Conservation (phyloP, 148 eudicot species). For the Suaeda aralocaspica region DNA sequence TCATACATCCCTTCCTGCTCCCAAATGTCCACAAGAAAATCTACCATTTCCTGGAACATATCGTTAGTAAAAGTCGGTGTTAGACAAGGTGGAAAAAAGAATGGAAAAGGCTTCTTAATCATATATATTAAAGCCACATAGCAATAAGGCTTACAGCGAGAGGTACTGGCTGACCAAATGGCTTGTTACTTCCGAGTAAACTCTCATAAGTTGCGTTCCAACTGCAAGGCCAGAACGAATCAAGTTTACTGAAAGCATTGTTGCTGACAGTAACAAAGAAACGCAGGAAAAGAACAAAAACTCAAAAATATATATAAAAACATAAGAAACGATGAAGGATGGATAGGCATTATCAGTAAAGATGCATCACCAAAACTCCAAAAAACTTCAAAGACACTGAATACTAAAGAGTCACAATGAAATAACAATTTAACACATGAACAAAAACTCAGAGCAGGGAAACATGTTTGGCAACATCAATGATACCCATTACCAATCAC, state of each 20-base stretch:
- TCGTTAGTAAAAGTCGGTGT: background rate
- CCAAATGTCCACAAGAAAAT: conserved; percentile 82
- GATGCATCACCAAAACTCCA: too few relatives aligned
- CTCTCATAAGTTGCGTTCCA: conserved; percentile 69
- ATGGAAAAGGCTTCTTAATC: too few relatives aligned
- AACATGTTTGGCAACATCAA: background rate
- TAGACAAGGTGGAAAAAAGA: background rate
- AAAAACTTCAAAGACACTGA: background rate
- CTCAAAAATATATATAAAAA: background rate
- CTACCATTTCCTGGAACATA: conserved; percentile 66
- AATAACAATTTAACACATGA: too few relatives aligned
- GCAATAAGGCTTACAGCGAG: conserved; percentile 56
- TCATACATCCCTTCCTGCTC: conserved; percentile 87
- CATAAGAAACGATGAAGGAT: background rate
- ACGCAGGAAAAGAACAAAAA: background rate
- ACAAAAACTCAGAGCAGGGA: background rate
- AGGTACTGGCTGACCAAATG: conserved; percentile 63
- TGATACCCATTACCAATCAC: background rate
- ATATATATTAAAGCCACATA: too few relatives aligned
- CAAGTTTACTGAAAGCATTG: conserved; percentile 27
- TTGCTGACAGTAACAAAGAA: conserved; percentile 14
- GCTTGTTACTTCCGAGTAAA: conserved; percentile 65
- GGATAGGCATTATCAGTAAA: too few relatives aligned
- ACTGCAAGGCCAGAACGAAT: conserved; percentile 55
- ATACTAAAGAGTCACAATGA: background rate